Evolutionary conservation across 228 moss, liverwort and hornwort species (phyloP).

Genomic region (Sphagnum magellanicum): DNA sequence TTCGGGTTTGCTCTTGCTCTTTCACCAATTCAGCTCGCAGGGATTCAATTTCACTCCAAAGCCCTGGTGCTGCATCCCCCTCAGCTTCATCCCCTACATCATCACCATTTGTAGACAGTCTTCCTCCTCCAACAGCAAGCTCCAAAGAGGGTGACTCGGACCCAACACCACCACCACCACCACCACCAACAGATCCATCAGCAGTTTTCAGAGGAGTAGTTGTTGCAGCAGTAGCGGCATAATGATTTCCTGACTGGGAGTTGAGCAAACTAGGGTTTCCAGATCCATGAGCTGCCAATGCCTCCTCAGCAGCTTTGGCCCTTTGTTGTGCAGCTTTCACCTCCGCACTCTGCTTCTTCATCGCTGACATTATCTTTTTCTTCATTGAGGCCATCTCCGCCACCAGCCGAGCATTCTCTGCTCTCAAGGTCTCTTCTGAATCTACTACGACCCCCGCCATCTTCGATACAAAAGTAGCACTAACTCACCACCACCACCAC

Average conservation of each 20-base stretch:
- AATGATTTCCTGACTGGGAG: constrained; percentile 21
- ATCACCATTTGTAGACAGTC: constrained; percentile 10
- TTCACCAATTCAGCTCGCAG: constrained; percentile 3
- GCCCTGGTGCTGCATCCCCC: constrained; percentile 11
- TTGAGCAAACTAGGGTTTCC: constrained; percentile 20
- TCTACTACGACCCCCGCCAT: constrained; percentile 50
- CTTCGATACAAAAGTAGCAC: background rate
- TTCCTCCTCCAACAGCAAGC: background rate
- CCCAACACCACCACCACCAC: background rate
- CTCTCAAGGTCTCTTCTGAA: constrained; percentile 49
- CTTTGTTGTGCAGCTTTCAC: constrained; percentile 70
- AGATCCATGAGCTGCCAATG: constrained; percentile 41
- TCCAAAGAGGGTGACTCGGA: constrained; percentile 7
- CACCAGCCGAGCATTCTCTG: constrained; percentile 66
- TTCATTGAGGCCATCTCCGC: constrained; percentile 79
- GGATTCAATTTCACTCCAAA: constrained; percentile 9
- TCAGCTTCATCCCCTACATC: constrained; percentile 17
- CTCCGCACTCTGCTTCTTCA: constrained; percentile 83
- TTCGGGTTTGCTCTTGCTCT: constrained; percentile 1
- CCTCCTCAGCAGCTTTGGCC: constrained; percentile 80
- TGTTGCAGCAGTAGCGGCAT: background rate
- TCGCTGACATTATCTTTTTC: constrained; percentile 74
- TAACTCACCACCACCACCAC: no score
- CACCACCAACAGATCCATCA: background rate
- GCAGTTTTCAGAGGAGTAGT: background rate